phyloP scores from a whole-genome alignment of 345 rosid genomes.

The Acer yangbiense region DNA sequence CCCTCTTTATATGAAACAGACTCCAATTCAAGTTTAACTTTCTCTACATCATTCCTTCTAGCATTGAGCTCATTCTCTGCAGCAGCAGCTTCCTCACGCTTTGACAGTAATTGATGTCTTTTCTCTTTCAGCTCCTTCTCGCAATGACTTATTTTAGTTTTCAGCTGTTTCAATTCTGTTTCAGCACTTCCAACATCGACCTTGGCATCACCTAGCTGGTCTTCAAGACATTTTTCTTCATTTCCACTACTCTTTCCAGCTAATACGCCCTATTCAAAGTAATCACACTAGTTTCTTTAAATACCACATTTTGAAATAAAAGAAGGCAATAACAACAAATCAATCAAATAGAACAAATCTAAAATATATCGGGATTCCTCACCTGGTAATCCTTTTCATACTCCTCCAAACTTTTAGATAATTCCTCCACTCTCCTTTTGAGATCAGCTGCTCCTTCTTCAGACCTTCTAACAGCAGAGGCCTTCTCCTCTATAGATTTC shows the following conservation, averaged over 20 bases:
- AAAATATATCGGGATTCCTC: constrained; percentile 13
- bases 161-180: constrained; percentile 84
- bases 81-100: constrained; percentile 75
- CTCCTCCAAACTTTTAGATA: constrained; percentile 68
- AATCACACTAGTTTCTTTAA: constrained; percentile 23
- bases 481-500: constrained; percentile 71
- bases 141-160: constrained; percentile 78
- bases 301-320: constrained; percentile 9
- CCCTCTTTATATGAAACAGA: constrained; percentile 74
- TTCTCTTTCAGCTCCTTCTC: constrained; percentile 87
- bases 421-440: constrained; percentile 64
- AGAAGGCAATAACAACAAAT: not conserved
- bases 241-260: constrained; percentile 94
- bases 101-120: constrained; percentile 65
- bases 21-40: constrained; percentile 50
- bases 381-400: constrained; percentile 93
- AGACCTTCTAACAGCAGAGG: constrained; percentile 66
- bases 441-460: constrained; percentile 87
- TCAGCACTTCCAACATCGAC: constrained; percentile 86
- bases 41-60: constrained; percentile 70
- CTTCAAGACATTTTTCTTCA: constrained; percentile 97
- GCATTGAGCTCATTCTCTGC: constrained; percentile 73
- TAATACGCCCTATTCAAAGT: constrained; percentile 65
- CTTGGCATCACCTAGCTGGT: constrained; percentile 92
- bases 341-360: constrained; percentile 7